Conservation (phyloP, 805 yeast species). For the Komagataella ulmi region DNA sequence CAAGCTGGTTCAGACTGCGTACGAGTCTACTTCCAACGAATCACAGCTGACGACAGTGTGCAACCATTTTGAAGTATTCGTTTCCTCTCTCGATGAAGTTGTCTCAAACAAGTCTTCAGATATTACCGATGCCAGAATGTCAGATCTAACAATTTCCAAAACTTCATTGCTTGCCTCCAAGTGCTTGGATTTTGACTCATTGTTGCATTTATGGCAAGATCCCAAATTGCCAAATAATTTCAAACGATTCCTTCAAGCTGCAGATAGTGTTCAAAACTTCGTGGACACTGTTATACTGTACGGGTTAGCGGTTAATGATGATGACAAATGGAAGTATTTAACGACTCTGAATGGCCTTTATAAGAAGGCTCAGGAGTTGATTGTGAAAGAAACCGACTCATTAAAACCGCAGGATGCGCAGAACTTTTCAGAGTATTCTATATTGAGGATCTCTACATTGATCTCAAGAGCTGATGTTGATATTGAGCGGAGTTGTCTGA, state of each 20-base stretch:
- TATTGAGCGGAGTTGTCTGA: slow-evolving; percentile 28
- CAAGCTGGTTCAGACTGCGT: slow-evolving; percentile 10
- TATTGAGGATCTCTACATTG: slow-evolving; percentile 14
- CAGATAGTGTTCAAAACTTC: slow-evolving; percentile 29
- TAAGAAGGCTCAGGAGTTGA: slow-evolving; percentile 24
- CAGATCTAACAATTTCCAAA: slow-evolving; percentile 7
- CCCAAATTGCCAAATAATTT: slow-evolving; percentile 14
- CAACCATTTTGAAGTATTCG: slow-evolving; percentile 2
- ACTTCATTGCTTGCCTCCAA: slow-evolving; percentile 17
- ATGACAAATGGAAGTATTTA: slow-evolving; percentile 24
- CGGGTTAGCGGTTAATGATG: slow-evolving; percentile 7
- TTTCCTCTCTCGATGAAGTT: slow-evolving; percentile 8
- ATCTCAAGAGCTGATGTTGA: slow-evolving; percentile 43
- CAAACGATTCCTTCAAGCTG: slow-evolving; percentile 26
- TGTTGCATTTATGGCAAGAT: slow-evolving; percentile 22
- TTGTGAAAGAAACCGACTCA: slow-evolving; percentile 10
- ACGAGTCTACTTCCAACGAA: slow-evolving; percentile 10
- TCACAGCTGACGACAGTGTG: slow-evolving; percentile 2
- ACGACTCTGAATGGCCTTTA: slow-evolving; percentile 21
- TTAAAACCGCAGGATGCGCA: slow-evolving; percentile 7
- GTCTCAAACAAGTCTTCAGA: slow-evolving; percentile 10
- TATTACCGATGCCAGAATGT: neutral
- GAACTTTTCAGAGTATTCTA: slow-evolving; percentile 20
- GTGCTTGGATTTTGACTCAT: slow-evolving; percentile 11
- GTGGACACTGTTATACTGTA: slow-evolving; percentile 21